Conservation (phyloP, 371 early-diverging fungal species). For the Lichtheimia hyalospora region DNA sequence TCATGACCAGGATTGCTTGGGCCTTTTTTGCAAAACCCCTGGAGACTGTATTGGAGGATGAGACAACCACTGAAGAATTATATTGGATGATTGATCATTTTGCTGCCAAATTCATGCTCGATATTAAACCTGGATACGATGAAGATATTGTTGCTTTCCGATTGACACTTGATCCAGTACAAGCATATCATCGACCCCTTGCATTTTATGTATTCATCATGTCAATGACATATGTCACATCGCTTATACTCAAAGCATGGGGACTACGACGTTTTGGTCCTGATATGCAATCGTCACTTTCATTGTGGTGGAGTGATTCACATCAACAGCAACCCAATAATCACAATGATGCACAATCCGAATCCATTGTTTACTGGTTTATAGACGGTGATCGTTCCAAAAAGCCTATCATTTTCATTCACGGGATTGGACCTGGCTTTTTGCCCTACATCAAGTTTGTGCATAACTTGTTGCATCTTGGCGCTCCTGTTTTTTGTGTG, state of each 20-base stretch:
- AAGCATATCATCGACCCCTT: constrained; percentile 68
- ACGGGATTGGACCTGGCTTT: constrained; percentile 73
- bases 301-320: constrained; percentile 9
- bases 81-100: constrained; percentile 47
- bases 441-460: constrained; percentile 60
- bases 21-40: constrained; percentile 49
- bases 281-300: constrained; percentile 30
- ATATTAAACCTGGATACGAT: constrained; percentile 57
- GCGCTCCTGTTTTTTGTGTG: constrained; percentile 64
- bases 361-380: constrained; percentile 54
- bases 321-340: neutral
- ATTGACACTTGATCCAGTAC: constrained; percentile 63
- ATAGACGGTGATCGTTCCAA: constrained; percentile 43
- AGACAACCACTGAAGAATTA: constrained; percentile 33
- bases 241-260: constrained; percentile 27
- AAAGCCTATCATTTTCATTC: constrained; percentile 68
- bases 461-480: constrained; percentile 30
- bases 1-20: constrained; percentile 52
- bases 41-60: constrained; percentile 42
- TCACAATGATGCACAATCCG: neutral
- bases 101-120: constrained; percentile 37
- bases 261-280: constrained; percentile 36
- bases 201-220: constrained; percentile 53
- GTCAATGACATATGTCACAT: constrained; percentile 14
- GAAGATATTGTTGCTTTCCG: constrained; percentile 56